phyloP scores from a whole-genome alignment of 2,329 filamentous ascomycete genomes.

The Colletotrichum musicola region DNA sequence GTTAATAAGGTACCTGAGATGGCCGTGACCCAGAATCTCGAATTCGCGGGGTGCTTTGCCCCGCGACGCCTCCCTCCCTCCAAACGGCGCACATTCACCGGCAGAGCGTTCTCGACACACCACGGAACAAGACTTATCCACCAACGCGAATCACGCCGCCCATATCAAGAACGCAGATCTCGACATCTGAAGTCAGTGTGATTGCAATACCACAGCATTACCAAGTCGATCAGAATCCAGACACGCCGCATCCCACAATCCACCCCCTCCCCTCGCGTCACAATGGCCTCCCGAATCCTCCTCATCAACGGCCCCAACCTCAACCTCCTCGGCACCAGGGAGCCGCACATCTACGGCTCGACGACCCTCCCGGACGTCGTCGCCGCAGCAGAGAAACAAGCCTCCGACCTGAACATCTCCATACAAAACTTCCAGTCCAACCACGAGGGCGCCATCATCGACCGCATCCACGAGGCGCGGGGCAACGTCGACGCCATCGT shows the following conservation, averaged over 20 bases:
- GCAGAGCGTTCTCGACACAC: slow-evolving; percentile 9
- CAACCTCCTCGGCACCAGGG: slow-evolving; percentile 81
- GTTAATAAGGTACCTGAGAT: neutral
- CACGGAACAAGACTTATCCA: slow-evolving; percentile 33
- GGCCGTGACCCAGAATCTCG: neutral
- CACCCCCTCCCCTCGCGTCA: slow-evolving; percentile 7
- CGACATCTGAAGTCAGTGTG: neutral
- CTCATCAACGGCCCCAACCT: slow-evolving; percentile 87
- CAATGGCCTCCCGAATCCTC: slow-evolving; percentile 66
- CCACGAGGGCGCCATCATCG: slow-evolving; percentile 80
- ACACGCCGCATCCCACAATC: neutral
- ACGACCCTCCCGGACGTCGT: slow-evolving; percentile 76
- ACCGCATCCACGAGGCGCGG: slow-evolving; percentile 78
- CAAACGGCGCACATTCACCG: neutral
- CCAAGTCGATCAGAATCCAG: neutral
- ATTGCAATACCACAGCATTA: too few relatives aligned
- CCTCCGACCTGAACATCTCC: slow-evolving; percentile 57
- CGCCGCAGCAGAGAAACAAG: slow-evolving; percentile 61
- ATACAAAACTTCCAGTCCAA: slow-evolving; percentile 76
- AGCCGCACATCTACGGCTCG: slow-evolving; percentile 79
- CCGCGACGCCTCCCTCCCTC: neutral
- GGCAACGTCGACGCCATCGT: slow-evolving; percentile 72
- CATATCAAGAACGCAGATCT: slow-evolving; percentile 8
- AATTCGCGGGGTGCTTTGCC: slow-evolving; percentile 6
- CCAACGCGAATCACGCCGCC: neutral